Base-by-base conservation (phyloP, 2,329 filamentous ascomycete species). In the Colletotrichum orchidophilum region DNA sequence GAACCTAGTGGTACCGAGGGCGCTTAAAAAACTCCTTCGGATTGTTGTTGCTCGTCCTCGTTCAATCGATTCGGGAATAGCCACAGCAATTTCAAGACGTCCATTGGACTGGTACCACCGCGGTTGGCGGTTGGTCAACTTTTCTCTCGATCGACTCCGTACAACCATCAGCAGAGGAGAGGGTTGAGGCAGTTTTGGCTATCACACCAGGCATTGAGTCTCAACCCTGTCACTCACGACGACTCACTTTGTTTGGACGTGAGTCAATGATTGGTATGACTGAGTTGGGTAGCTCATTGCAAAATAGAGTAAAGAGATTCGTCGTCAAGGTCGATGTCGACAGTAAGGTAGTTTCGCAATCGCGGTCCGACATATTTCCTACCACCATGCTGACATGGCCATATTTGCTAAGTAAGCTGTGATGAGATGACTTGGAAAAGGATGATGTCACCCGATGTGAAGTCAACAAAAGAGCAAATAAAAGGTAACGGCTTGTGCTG, bases 81-180 rank as follows among this genome's bases (percentile, higher is more conserved):
- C 39, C 55, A 55, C 35, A 54, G 50, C 35, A 15, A 57, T 52
- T 52, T 63, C 63, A 57, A 67, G 52, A 57, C 67, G 67, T 57
- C 55, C n/a, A n/a, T 39, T 35, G n/a, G 24, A 24, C 18, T 42
- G 63, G 12, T 39, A 50, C 67, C 49, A 64, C 24, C 42, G 26
- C 21, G 29, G 24, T 18, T 39, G 35, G 42, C 24, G 27, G 55
- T 57, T 39, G 46, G 46, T n/a, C 35, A 24, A 31, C 39, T 57
- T 35, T 33, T 39, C 11, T 13, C 12, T n/a, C 58, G 39, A 46
- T n/a, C 11, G 12, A 46, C 3, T 46, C 39, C 11, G 5, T n/a
- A n/a, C n/a, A 18, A 8, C 39, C 18, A 46, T 18, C 39, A 3
- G n/a, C 39, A 46, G 18, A n/a, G 7, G 18, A 46, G 18, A n/a